phyloP scores from a whole-genome alignment of 2,329 filamentous ascomycete genomes.

The Microcyclospora tardicrescens region DNA sequence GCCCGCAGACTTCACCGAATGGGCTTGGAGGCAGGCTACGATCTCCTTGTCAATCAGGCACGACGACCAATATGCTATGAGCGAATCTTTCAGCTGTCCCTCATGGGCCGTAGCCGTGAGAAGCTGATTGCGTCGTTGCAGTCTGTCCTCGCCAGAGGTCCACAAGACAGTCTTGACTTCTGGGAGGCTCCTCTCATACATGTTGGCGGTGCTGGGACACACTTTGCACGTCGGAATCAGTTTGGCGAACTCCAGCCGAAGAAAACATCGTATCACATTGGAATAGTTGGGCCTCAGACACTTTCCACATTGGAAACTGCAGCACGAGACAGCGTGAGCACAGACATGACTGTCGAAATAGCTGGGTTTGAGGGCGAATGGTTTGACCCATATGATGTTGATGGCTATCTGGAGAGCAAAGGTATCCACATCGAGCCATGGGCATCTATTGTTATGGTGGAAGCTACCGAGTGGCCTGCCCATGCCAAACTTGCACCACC shows the following conservation, averaged over 20 bases:
- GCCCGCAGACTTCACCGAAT: constrained; percentile 56
- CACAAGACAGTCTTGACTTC: constrained; percentile 41
- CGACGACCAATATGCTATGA: constrained; percentile 11
- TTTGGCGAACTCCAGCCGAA: constrained; percentile 47
- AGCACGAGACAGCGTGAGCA: constrained; percentile 12
- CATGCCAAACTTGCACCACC: not conserved
- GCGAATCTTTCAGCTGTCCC: constrained; percentile 15
- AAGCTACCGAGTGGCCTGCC: constrained; percentile 31
- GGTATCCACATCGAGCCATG: constrained; percentile 50
- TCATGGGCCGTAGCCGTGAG: constrained; percentile 9
- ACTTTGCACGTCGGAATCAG: constrained; percentile 32
- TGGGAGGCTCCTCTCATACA: constrained; percentile 51
- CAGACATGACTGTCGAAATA: constrained; percentile 35
- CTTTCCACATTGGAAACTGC: constrained; percentile 16
- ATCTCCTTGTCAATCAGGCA: constrained; percentile 41
- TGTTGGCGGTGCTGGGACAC: constrained; percentile 56
- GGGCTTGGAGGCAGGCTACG: constrained; percentile 49
- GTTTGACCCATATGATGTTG: constrained; percentile 64
- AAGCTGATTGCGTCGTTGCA: constrained; percentile 24
- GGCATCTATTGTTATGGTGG: constrained; percentile 47
- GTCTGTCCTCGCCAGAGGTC: constrained; percentile 25
- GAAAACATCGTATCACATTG: constrained; percentile 15
- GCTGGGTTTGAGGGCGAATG: constrained; percentile 60
- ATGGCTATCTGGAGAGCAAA: constrained; percentile 54
- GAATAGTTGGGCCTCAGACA: constrained; percentile 17